Evolutionary conservation across 2,329 filamentous ascomycete genomes (phyloP), one percentile per base, ranked within the genome.

Genomic region (Pseudogymnoascus sp.): DNA sequence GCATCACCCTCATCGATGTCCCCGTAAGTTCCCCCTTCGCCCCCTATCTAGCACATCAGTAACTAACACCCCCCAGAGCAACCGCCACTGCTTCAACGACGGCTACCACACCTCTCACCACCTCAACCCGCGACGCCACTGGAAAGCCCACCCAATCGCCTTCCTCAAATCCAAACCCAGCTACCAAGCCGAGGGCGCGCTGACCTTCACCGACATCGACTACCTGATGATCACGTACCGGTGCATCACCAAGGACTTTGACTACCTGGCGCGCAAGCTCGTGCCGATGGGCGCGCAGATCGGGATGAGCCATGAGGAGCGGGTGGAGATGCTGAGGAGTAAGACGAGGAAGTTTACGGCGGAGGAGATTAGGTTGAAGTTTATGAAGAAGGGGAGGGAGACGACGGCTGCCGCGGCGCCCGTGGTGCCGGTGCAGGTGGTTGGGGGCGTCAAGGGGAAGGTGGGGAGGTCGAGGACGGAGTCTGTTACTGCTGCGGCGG

Each of bases 71-170:
- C 11, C 33, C 14, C 68, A 91, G 88, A 90, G 86, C 75, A 93
- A 93, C 74, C 87, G 90, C 37, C 87, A 87, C 74, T 93, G 88
- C 76, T 92, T 87, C 81, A 92, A 93, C 69, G 89, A 92, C 69
- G 89, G 89, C 67, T 92, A 91, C 74, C 89, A 92, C 75, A 92
- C 88, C 6, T 90, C 88, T 16, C 90, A 92, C 71, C 89, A 92
- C 70, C 82, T 92, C 61, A 91, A 92, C 75, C 89, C 88, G 0
- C 81, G 84, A 29, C 84, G 90, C 1, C 90, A 93, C 76, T 93
- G 90, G 90, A 86, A 90, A 64, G 88, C 93, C 19, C 90, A 93
- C 69, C 90, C 90, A 0, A 79, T 85, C 11, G 83, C 88, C 6
- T 91, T 93, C 74, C 77, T 93, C 1, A 81, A 86, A 68, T 82